Base-by-base conservation (phyloP, 2,329 filamentous ascomycete species). In the Cercospora sp. region DNA sequence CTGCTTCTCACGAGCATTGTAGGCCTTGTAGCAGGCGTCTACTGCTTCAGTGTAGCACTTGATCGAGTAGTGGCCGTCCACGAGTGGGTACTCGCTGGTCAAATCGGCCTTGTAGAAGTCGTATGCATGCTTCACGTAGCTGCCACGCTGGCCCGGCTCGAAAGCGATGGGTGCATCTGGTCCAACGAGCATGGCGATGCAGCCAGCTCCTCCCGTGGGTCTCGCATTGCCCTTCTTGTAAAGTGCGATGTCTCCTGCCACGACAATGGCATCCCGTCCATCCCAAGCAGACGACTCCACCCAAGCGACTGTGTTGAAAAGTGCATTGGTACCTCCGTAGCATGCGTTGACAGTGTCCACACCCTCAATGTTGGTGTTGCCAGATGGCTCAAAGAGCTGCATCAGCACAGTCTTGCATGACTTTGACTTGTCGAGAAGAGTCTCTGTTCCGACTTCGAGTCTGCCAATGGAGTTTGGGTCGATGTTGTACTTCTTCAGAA, bases 61-160 rank as follows among this genome's bases (percentile, higher is more conserved):
- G 72, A 84, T 80, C 60, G 83, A 85, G 79, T 81, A 85, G 40
- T 85, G 83, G 57, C 84, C 84, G 72, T 85, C 83, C 16, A 85
- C 84, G 67, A 84, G 77, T 31, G 84, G 84, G 75, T 85, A 85
- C 74, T 85, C 84, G 80, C 82, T 83, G 68, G 83, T 84, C 67
- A 85, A 72, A 72, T 85, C 83, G 64, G 84, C 81, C 82, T 85
- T 85, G 81, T 85, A 85, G 78, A 85, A 85, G 73, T 85, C 84
- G 78, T 85, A 85, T 33, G 79, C 81, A 75, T 85, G 83, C 70
- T 77, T 82, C 74, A 85, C 80, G 78, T 84, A 85, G 73, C 79
- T 81, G 69, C 83, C 84, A 63, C 84, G 81, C 68, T 81, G 80
- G 68, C 83, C 83, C 51, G 83, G 78, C 75, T 85, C 84, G 69